A percentile compares a stretch with the other conserved stretches of the same genome.
Conservation (phyloP, 208 protist genomes). For the Trypanosoma platydactyli region DNA sequence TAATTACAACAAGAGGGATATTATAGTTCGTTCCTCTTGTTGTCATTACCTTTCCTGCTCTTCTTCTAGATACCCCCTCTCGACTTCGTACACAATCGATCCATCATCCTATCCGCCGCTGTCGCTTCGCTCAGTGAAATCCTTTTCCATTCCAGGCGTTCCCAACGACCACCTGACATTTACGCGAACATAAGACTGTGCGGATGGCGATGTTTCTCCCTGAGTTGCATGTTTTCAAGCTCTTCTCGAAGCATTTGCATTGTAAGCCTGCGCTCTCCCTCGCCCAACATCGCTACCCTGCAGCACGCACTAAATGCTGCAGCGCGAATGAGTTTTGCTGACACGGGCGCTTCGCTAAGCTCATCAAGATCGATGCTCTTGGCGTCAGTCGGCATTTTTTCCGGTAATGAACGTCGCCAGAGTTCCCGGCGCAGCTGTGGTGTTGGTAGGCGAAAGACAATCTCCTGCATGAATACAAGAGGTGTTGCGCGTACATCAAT, state of each 20-base stretch:
- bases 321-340: conserved; percentile 74
- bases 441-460: conserved; percentile 63
- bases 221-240: conserved; percentile 41
- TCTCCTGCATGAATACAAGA: conserved; percentile 54
- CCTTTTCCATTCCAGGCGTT: not conserved
- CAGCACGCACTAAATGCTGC: conserved; percentile 80
- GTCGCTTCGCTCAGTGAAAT: not conserved
- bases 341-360: conserved; percentile 47
- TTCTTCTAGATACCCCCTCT: not conserved
- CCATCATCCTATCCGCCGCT: not conserved
- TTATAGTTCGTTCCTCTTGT: conserved; percentile 7
- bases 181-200: conserved; percentile 71
- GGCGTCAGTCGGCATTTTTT: conserved; percentile 51
- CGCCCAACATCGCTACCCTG: conserved; percentile 57
- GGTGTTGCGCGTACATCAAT: conserved; percentile 53
- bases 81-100: not conserved
- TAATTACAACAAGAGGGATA: conserved; percentile 6
- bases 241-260: conserved; percentile 74
- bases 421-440: conserved; percentile 59
- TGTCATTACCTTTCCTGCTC: not conserved
- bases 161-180: not conserved
- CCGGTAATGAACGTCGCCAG: conserved; percentile 72
- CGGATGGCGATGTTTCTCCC: conserved; percentile 46
- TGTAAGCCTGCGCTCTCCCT: conserved; percentile 44
- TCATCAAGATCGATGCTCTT: conserved; percentile 60